Base-by-base conservation (phyloP, 2,329 filamentous ascomycete genomes). In the Dothidotthia symphoricarpi region DNA sequence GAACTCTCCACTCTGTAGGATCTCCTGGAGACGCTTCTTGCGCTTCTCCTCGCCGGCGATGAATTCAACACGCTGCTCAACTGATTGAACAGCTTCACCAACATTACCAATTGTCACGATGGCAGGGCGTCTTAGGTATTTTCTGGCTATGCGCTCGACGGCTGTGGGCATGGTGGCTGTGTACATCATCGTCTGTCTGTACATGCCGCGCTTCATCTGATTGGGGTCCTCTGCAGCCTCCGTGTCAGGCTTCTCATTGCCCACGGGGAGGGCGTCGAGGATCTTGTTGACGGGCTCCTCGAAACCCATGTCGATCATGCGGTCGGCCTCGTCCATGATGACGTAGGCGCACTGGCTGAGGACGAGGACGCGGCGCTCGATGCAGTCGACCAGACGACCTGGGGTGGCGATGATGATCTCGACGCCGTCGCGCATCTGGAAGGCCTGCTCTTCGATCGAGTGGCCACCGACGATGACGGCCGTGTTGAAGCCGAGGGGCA, bases 101-200 rank as follows among this genome's bases (percentile, higher is more conserved):
- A 83, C 81, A 59, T 94, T 95, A 48, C 93, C 93, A 49, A 98
- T 97, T 0, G 86, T 95, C 26, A 96, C 89, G 34, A 90, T 93
- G 14, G 93, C 93, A 0, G 93, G 93, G 10, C 93, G 82, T 1
- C 91, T 86, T 12, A 97, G 81, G 63, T 98, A 98, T 64, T 95
- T 95, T 57, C 90, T 85, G n/a, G 93, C 93, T 49, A 98, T 97
- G 47, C 87, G 86, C 65, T 98, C 93, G 12, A 98, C 87, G 0
- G 86, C 81, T 0, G 86, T 73, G 2, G 93, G 90, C 93, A 98
- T 98, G 17, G 93, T 98, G 36, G 93, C 93, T 50, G 93, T 97
- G 80, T 97, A 98, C 93, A 98, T 98, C 93, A 98, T 98, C 0
- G 93, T 98, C 68, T 98, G 91, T 42, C 93, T 78, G 71, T 97